These are phyloP conservation scores for Talaromyces stipitatus DNA, from an alignment of 495 filamentous ascomycete genomes.

Conservation along the genomic window DNA sequence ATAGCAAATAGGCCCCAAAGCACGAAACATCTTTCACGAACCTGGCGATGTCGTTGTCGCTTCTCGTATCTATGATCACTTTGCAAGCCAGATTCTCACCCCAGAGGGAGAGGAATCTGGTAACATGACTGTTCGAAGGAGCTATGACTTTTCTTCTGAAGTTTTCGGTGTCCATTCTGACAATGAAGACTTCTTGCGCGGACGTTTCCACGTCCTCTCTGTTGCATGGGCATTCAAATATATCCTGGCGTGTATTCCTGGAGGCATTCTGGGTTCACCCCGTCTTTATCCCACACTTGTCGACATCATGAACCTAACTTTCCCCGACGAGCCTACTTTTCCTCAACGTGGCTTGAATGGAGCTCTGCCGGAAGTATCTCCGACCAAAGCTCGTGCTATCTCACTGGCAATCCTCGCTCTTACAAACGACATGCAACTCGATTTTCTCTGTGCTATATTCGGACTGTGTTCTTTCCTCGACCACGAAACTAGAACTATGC, in stretches of 20 bases:
- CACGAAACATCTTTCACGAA: conserved; percentile 26
- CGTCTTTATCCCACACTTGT: conserved; percentile 58
- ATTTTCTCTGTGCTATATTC: conserved; percentile 34
- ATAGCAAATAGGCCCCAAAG: conserved; percentile 20
- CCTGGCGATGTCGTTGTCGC: conserved; percentile 24
- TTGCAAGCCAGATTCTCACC: conserved; percentile 27
- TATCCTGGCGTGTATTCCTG: conserved; percentile 61
- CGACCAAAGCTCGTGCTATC: conserved; percentile 20
- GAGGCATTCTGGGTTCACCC: conserved; percentile 64
- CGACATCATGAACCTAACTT: conserved; percentile 50
- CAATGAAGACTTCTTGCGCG: conserved; percentile 44
- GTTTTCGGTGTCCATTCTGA: conserved; percentile 25
- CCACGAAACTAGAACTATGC: conserved; percentile 14
- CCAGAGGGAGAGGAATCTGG: conserved; percentile 27
- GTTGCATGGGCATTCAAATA: conserved; percentile 67
- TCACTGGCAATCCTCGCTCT: conserved; percentile 31
- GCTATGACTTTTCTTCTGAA: conserved; percentile 14
- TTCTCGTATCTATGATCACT: conserved; percentile 28
- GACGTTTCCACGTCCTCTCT: conserved; percentile 45
- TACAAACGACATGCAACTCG: conserved; percentile 28
- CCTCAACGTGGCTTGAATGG: conserved; percentile 9
- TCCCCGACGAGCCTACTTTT: conserved; percentile 25
- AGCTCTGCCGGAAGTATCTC: conserved; percentile 9
- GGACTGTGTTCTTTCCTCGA: conserved; percentile 26
- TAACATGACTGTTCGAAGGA: conserved; percentile 28